Evolutionary conservation across 768 basidiomycete species (phyloP).

Genomic region (Tulasnella sp.): DNA sequence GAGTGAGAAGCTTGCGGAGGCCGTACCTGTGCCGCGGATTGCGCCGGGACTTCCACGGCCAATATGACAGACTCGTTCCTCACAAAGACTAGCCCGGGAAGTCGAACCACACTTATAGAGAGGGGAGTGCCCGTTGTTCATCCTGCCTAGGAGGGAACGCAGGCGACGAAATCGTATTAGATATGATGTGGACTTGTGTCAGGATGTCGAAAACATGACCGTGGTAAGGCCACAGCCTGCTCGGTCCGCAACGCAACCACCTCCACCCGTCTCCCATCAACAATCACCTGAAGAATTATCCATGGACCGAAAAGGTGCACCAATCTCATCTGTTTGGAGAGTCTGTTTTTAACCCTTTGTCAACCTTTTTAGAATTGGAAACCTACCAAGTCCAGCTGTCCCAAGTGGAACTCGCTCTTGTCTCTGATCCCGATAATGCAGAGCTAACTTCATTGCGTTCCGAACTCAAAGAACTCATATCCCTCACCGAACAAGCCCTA

Average conservation of each 20-base stretch:
- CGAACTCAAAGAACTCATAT: constrained; percentile 79
- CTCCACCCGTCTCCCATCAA: neutral
- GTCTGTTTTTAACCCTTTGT: neutral
- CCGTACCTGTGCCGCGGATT: too few relatives aligned
- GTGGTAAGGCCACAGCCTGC: neutral
- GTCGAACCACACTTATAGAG: too few relatives aligned
- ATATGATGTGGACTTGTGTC: neutral
- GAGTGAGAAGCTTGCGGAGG: too few relatives aligned
- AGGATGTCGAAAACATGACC: neutral
- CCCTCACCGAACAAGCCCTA: constrained; percentile 67
- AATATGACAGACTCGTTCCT: too few relatives aligned
- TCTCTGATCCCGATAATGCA: constrained; percentile 65
- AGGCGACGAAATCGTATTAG: too few relatives aligned
- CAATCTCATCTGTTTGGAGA: too few relatives aligned
- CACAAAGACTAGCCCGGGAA: too few relatives aligned
- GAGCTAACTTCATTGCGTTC: constrained; percentile 69
- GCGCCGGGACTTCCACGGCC: too few relatives aligned
- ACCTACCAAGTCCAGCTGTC: constrained; percentile 85
- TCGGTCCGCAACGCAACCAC: neutral
- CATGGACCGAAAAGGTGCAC: constrained; percentile 21
- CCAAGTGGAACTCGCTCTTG: constrained; percentile 79
- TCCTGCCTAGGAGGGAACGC: too few relatives aligned
- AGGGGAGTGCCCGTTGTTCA: too few relatives aligned
- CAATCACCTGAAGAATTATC: neutral
- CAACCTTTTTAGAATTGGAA: constrained; percentile 60